Conservation (phyloP, 2,329 filamentous ascomycete genomes). For the Didymellaceae sp. region DNA sequence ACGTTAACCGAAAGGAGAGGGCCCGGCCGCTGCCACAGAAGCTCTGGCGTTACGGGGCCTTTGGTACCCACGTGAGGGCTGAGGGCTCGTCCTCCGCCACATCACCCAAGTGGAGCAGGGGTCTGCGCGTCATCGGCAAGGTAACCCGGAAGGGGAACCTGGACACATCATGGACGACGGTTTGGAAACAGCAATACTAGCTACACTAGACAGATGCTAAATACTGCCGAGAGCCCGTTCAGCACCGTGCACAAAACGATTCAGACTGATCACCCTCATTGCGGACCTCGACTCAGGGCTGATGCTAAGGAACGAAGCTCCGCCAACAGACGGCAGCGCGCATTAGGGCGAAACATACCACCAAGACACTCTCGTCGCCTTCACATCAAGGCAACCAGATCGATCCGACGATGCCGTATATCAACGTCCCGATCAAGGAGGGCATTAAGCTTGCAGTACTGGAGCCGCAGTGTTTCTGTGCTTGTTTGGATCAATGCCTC, state of each 20-base stretch:
- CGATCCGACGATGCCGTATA: background rate
- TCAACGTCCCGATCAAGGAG: background rate
- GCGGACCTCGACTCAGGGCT: slow-evolving; percentile 1
- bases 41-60: slow-evolving; percentile 28
- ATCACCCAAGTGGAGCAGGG: slow-evolving; percentile 34
- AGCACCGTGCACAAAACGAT: background rate
- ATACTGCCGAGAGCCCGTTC: background rate
- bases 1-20: slow-evolving; percentile 29
- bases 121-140: slow-evolving; percentile 46
- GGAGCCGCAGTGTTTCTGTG: background rate
- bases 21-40: slow-evolving; percentile 36
- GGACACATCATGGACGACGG: background rate
- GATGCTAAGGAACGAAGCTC: slow-evolving; percentile 8
- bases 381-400: background rate
- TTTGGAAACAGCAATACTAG: background rate
- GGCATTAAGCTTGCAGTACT: background rate
- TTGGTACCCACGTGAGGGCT: slow-evolving; percentile 40
- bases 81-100: slow-evolving; percentile 29
- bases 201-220: background rate
- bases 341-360: slow-evolving; percentile 27
- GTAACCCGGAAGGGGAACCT: slow-evolving; percentile 27
- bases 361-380: slow-evolving; percentile 14
- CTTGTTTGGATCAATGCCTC: background rate
- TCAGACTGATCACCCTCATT: background rate
- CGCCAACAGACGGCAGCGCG: slow-evolving; percentile 19